Evolutionary conservation across 2,329 filamentous ascomycete genomes (phyloP).

Genomic region (Apiospora malaysiana): DNA sequence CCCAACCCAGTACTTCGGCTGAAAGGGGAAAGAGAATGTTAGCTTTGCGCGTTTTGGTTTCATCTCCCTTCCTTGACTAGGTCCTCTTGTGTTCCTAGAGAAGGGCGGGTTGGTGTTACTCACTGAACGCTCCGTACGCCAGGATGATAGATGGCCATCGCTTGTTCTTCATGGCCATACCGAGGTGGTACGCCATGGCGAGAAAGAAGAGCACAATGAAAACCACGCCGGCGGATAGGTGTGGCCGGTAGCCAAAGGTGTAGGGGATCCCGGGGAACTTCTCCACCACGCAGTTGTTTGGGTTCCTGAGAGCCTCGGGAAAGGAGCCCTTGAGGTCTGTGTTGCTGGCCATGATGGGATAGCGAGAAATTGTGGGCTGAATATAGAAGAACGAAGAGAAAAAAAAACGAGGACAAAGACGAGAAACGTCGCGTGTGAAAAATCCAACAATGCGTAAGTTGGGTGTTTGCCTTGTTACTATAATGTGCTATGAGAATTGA

Average conservation of each 20-base stretch:
- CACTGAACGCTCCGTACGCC: slow-evolving; percentile 34
- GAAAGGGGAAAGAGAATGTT: background rate
- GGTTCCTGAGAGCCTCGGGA: slow-evolving; percentile 20
- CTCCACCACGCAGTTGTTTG: slow-evolving; percentile 28
- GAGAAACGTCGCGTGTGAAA: background rate
- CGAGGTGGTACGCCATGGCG: slow-evolving; percentile 31
- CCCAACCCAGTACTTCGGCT: slow-evolving; percentile 55
- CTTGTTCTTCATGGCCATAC: slow-evolving; percentile 30
- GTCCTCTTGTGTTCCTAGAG: too few species aligned
- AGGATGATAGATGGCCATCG: slow-evolving; percentile 33
- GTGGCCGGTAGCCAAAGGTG: slow-evolving; percentile 35
- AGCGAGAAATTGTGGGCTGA: too few species aligned
- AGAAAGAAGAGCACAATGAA: slow-evolving; percentile 35
- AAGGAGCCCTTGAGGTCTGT: background rate
- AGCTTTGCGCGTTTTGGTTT: background rate
- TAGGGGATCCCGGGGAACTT: slow-evolving; percentile 24
- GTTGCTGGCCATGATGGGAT: background rate
- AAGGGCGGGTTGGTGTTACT: slow-evolving; percentile 20
- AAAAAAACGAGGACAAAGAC: background rate
- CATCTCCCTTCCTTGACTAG: background rate
- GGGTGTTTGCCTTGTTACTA: background rate
- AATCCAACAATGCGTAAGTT: too few species aligned
- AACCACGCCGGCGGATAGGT: slow-evolving; percentile 33
- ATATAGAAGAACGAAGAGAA: background rate
- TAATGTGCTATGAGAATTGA: background rate